Percentiles rank a stretch among this genome's conserved stretches.
Conservation (phyloP, 208 protist genomes). For the Acanthamoeba triangularis region DNA sequence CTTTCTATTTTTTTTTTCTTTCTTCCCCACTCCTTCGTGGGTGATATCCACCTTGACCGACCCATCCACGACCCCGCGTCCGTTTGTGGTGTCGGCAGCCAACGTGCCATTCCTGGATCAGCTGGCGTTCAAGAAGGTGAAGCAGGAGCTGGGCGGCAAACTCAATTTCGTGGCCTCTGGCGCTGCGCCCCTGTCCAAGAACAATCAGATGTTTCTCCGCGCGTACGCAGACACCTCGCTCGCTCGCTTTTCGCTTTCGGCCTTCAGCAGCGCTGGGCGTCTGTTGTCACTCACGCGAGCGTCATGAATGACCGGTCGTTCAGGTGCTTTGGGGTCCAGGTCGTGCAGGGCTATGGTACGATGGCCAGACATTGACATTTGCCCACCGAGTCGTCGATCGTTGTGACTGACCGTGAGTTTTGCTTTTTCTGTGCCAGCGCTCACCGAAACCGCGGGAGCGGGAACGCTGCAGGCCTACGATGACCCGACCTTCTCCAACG, state of each 20-base stretch:
- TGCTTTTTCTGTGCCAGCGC: not conserved
- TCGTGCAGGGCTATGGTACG: conserved; percentile 39
- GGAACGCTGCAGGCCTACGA: conserved; percentile 33
- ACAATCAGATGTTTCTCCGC: conserved; percentile 64
- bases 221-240: not conserved
- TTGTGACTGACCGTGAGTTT: not conserved
- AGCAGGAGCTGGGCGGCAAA: conserved; percentile 28
- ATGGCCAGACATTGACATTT: not conserved
- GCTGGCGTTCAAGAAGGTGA: conserved; percentile 15
- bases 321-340: conserved; percentile 29
- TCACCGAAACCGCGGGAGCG: conserved; percentile 31
- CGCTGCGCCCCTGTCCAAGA: not conserved
- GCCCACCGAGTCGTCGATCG: not conserved
- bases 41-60: too few species aligned
- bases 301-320: not conserved
- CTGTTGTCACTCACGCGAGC: not conserved
- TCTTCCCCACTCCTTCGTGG: not conserved
- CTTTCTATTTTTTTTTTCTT: not conserved
- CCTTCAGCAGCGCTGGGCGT: not conserved
- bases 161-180: conserved; percentile 55
- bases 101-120: conserved; percentile 18
- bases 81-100: not conserved
- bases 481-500: conserved; percentile 45
- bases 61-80: not conserved
- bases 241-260: not conserved